phyloP scores from a whole-genome alignment of 2,329 filamentous ascomycete species.

The Sclerotiophoma versabilis region DNA sequence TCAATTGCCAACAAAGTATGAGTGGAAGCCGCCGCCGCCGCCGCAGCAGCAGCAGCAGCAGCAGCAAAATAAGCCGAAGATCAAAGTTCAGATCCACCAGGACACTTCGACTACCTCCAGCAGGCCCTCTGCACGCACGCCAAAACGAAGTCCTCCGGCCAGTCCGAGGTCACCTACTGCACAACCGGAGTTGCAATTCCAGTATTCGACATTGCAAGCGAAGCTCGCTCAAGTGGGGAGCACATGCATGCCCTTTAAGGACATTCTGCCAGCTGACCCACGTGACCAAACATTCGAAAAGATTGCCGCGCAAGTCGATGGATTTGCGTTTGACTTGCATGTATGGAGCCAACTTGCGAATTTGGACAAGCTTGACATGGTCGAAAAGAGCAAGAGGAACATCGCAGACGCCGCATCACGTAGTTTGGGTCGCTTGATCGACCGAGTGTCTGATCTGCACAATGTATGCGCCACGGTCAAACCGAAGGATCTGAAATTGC shows the following conservation, averaged over 20 bases:
- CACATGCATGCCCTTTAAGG: constrained; percentile 23
- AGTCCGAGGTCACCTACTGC: constrained; percentile 28
- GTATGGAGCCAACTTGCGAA: constrained; percentile 32
- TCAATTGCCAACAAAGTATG: constrained; percentile 5
- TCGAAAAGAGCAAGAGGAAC: constrained; percentile 22
- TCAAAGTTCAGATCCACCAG: constrained; percentile 35
- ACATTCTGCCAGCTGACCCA: constrained; percentile 34
- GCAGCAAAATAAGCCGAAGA: constrained; percentile 23
- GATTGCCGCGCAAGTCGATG: constrained; percentile 30
- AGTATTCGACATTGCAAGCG: constrained; percentile 27
- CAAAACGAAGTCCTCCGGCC: constrained; percentile 22
- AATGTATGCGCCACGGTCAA: constrained; percentile 25
- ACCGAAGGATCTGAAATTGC: constrained; percentile 33
- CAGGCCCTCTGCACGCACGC: not conserved
- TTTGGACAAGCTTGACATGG: constrained; percentile 23
- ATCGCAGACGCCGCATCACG: constrained; percentile 25
- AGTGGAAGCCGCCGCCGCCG: constrained; percentile 12
- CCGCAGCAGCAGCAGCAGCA: constrained; percentile 14
- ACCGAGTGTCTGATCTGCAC: constrained; percentile 18
- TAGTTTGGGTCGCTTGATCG: constrained; percentile 26
- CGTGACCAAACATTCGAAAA: constrained; percentile 35
- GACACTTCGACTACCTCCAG: constrained; percentile 12
- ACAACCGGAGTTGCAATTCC: constrained; percentile 27
- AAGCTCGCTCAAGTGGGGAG: constrained; percentile 24
- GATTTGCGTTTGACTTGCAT: constrained; percentile 31